These are phyloP conservation scores for Podospora tetraspora DNA, from an alignment of 495 filamentous ascomycete species.

Conservation along the genomic window DNA sequence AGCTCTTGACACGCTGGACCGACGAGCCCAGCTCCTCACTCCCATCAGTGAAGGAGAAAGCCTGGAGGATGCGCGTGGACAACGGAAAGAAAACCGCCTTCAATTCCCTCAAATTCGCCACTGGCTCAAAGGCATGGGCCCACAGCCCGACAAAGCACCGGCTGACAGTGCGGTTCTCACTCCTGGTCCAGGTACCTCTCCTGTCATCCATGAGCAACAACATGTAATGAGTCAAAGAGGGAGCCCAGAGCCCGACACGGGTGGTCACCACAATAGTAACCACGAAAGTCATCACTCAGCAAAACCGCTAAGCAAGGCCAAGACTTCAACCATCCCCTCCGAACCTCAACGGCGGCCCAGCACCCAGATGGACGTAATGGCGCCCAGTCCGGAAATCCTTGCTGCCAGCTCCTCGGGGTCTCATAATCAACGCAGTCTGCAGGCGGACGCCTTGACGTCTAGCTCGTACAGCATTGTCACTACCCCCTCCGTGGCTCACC, in stretches of 20 bases:
- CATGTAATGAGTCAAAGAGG: not conserved
- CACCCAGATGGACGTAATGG: not conserved
- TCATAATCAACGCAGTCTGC: not conserved
- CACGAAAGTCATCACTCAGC: not conserved
- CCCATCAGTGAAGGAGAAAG: slow-evolving; percentile 25
- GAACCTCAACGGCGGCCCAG: slow-evolving; percentile 5
- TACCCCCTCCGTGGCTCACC: not conserved
- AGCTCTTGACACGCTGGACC: slow-evolving; percentile 7
- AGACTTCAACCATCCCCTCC: not conserved
- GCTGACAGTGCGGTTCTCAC: slow-evolving; percentile 3
- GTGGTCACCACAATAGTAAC: not conserved
- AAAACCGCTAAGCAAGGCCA: not conserved
- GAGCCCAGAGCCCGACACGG: not conserved
- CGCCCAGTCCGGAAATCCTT: not conserved
- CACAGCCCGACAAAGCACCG: slow-evolving; percentile 5
- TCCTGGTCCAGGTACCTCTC: slow-evolving; percentile 8
- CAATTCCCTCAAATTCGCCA: slow-evolving; percentile 15
- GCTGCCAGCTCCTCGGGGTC: not conserved
- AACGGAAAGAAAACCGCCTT: slow-evolving; percentile 14
- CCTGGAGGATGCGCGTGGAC: slow-evolving; percentile 12
- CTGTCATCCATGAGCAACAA: not conserved
- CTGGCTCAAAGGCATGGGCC: slow-evolving; percentile 16
- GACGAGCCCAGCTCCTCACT: slow-evolving; percentile 18
- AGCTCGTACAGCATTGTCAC: not conserved
- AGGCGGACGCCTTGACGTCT: not conserved